Evolutionary conservation across 176 grass and related monocot species (phyloP).

Genomic region (Cenchrus americanus): DNA sequence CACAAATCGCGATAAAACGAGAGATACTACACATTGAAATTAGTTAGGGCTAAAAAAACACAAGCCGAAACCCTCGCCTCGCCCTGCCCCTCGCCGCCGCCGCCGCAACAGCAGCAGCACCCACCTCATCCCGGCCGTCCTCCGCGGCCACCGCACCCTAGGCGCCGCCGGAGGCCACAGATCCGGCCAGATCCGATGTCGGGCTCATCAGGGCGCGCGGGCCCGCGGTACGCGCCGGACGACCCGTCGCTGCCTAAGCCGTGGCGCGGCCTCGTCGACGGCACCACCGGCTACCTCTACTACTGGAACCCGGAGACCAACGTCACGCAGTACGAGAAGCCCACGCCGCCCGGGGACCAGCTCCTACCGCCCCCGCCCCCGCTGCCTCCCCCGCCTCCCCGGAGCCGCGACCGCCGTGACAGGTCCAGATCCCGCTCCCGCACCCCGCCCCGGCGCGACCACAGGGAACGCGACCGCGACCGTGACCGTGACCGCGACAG

Average conservation of each 20-base stretch:
- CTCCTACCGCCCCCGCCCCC: slow-evolving; percentile 67
- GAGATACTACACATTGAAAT: not conserved
- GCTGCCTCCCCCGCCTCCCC: slow-evolving; percentile 55
- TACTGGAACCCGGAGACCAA: slow-evolving; percentile 98
- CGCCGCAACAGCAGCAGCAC: not conserved
- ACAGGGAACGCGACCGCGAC: slow-evolving; percentile 55
- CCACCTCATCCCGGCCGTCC: not conserved
- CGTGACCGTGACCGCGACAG: slow-evolving; percentile 59
- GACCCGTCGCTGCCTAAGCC: slow-evolving; percentile 89
- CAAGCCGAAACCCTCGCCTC: slow-evolving; percentile 15
- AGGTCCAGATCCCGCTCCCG: slow-evolving; percentile 51
- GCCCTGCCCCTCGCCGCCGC: not conserved
- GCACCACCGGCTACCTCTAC: slow-evolving; percentile 93
- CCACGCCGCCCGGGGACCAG: slow-evolving; percentile 52
- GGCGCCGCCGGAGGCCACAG: slow-evolving; percentile 16
- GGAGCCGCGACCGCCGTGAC: slow-evolving; percentile 44
- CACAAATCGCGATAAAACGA: slow-evolving; percentile 22
- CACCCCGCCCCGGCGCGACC: slow-evolving; percentile 51
- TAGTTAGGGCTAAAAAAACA: slow-evolving; percentile 31
- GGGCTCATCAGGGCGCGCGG: slow-evolving; percentile 40
- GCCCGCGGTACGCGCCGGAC: slow-evolving; percentile 91
- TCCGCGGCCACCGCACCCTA: not conserved
- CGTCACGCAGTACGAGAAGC: slow-evolving; percentile 92
- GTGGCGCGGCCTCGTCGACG: slow-evolving; percentile 93
- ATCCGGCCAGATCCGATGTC: slow-evolving; percentile 55